Percentiles rank a stretch among this genome's conserved stretches.
Evolutionary conservation across 1,139 yeast genomes (phyloP).

Genomic region (Eremothecium sinecaudum): DNA sequence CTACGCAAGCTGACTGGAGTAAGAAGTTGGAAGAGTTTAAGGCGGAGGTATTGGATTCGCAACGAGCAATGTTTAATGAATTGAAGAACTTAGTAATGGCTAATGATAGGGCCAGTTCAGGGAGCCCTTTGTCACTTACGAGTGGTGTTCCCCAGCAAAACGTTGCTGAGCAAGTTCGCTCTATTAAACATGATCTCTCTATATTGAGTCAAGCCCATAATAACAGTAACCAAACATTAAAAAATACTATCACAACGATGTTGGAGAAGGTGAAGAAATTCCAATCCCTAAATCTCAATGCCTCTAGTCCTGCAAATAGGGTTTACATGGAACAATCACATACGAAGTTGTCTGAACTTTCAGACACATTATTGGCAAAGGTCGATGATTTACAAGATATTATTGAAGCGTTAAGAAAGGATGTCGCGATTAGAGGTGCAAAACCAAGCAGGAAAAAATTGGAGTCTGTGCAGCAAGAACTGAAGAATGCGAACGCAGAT

Average conservation of each 20-base stretch:
- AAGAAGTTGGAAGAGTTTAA: conserved; percentile 1
- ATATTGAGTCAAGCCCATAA: conserved; percentile 53
- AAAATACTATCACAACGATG: conserved; percentile 39
- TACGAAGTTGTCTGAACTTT: conserved; percentile 60
- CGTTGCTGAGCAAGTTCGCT: conserved; percentile 27
- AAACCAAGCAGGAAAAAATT: conserved; percentile 71
- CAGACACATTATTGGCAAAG: conserved; percentile 62
- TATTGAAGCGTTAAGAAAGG: conserved; percentile 82
- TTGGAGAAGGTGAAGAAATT: conserved; percentile 43
- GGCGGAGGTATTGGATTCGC: conserved; percentile 1
- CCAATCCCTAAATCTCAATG: conserved; percentile 29
- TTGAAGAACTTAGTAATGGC: background rate
- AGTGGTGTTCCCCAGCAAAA: background rate
- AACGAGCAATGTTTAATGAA: conserved; percentile 1
- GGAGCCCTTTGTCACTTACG: background rate
- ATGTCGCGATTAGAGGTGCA: conserved; percentile 87
- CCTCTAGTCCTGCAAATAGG: conserved; percentile 40
- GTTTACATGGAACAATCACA: conserved; percentile 74
- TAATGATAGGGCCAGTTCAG: background rate
- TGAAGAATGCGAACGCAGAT: conserved; percentile 46
- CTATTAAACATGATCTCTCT: conserved; percentile 49
- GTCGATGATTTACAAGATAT: conserved; percentile 90
- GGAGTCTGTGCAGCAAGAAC: conserved; percentile 55
- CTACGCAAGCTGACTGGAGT: background rate
- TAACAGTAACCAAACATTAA: conserved; percentile 38